A percentile compares a stretch with the other conserved stretches of the same genome.
Evolutionary conservation across 139 green algal species (phyloP).

Genomic region (Edaphochlamys debaryana): DNA sequence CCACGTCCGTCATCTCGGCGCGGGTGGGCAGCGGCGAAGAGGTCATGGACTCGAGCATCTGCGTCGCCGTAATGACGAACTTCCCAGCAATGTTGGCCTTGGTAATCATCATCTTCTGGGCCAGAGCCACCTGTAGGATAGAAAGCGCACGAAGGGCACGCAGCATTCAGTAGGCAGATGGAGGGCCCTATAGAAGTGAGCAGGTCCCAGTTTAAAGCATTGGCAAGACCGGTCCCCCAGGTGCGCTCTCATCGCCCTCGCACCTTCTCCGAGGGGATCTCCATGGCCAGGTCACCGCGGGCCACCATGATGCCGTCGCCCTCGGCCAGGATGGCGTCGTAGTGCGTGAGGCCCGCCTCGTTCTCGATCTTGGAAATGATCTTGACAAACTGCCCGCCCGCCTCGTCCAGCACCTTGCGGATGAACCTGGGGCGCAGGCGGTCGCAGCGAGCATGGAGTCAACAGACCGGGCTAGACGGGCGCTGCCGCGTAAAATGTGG

Average conservation of each 20-base stretch:
- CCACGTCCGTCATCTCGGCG: constrained; percentile 76
- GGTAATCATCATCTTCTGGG: constrained; percentile 74
- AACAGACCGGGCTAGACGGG: no score
- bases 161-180: no score
- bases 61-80: constrained; percentile 56
- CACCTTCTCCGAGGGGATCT: constrained; percentile 64
- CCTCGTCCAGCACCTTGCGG: constrained; percentile 64
- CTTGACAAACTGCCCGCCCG: constrained; percentile 64
- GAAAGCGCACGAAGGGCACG: no score
- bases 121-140: constrained; percentile 48
- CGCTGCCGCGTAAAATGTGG: no score
- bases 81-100: constrained; percentile 68
- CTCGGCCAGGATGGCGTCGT: constrained; percentile 62
- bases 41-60: constrained; percentile 70
- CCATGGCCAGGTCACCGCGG: constrained; percentile 73
- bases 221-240: no score
- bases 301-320: constrained; percentile 82
- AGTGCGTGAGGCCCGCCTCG: constrained; percentile 71
- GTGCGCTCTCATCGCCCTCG: no score
- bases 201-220: no score
- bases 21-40: constrained; percentile 66
- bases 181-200: no score
- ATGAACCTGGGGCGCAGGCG: no score
- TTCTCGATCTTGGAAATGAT: constrained; percentile 89
- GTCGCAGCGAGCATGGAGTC: no score